Evolutionary conservation across 805 yeast genomes (phyloP).

Genomic region (Wickerhamomyces queroliae): DNA sequence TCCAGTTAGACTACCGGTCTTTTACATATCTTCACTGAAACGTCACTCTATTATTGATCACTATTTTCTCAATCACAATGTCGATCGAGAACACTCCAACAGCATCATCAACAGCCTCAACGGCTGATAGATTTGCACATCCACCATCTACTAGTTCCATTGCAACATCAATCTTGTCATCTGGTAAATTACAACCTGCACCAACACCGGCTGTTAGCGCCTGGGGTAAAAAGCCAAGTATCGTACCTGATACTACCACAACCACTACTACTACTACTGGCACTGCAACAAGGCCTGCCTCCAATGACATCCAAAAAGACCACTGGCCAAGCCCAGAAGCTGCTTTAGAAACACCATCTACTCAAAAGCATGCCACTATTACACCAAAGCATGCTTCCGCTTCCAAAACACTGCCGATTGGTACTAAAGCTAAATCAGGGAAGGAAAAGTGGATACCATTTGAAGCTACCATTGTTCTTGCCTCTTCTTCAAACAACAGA

Average conservation of each 20-base stretch:
- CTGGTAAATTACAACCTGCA: constrained; percentile 22
- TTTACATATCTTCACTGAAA: no score
- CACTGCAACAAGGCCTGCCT: neutral
- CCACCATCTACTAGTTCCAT: neutral
- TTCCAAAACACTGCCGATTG: constrained; percentile 7
- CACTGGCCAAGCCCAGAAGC: constrained; percentile 18
- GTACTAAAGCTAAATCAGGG: constrained; percentile 13
- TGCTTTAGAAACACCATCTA: neutral
- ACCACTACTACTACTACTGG: neutral
- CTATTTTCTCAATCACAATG: no score
- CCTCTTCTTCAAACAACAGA: constrained; percentile 5
- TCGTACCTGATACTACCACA: constrained; percentile 3
- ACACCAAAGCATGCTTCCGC: neutral
- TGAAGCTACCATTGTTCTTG: constrained; percentile 44
- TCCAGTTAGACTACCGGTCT: no score
- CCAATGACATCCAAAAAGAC: constrained; percentile 5
- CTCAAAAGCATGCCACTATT: neutral
- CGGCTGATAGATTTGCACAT: neutral
- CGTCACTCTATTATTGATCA: neutral
- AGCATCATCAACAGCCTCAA: neutral
- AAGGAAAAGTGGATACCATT: constrained; percentile 69
- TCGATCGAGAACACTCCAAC: no score
- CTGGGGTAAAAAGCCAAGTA: constrained; percentile 15
- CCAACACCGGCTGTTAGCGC: constrained; percentile 22
- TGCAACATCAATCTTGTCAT: neutral